Conservation (phyloP, 1,284 basidiomycete genomes). For the Boletellus deceptivus region DNA sequence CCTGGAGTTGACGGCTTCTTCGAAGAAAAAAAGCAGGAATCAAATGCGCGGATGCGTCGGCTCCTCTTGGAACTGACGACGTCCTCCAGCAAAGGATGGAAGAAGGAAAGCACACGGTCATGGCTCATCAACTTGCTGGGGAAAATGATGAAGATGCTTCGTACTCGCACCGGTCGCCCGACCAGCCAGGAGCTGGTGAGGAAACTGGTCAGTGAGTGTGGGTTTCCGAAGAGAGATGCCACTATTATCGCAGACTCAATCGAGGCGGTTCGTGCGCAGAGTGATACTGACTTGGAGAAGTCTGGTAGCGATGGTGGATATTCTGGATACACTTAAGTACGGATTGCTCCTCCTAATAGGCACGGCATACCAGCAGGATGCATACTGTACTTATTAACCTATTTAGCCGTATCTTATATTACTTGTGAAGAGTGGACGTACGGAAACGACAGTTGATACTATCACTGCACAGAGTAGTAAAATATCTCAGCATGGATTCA, state of each 20-base stretch:
- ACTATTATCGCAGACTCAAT: slow-evolving; percentile 17
- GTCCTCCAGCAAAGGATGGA: slow-evolving; percentile 16
- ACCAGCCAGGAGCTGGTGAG: slow-evolving; percentile 11
- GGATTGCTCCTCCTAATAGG: no score
- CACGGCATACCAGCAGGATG: no score
- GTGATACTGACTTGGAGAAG: background rate
- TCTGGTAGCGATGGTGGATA: background rate
- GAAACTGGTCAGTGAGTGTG: slow-evolving; percentile 18
- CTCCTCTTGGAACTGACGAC: slow-evolving; percentile 13
- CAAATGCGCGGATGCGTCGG: slow-evolving; percentile 11
- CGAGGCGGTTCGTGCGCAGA: slow-evolving; percentile 5
- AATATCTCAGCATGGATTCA: no score
- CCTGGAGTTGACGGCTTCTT: slow-evolving; percentile 16
- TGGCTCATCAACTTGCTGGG: slow-evolving; percentile 21
- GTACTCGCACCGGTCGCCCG: slow-evolving; percentile 6
- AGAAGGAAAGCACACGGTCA: slow-evolving; percentile 9
- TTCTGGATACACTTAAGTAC: no score
- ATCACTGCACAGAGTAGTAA: no score
- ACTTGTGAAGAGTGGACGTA: no score
- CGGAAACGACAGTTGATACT: no score
- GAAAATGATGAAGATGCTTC: slow-evolving; percentile 22
- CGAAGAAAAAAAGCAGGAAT: slow-evolving; percentile 15
- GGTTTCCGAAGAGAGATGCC: slow-evolving; percentile 20
- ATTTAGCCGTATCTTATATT: no score
- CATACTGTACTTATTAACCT: no score